Conservation (phyloP, 345 rosid species). For the Lagerstroemia speciosa region DNA sequence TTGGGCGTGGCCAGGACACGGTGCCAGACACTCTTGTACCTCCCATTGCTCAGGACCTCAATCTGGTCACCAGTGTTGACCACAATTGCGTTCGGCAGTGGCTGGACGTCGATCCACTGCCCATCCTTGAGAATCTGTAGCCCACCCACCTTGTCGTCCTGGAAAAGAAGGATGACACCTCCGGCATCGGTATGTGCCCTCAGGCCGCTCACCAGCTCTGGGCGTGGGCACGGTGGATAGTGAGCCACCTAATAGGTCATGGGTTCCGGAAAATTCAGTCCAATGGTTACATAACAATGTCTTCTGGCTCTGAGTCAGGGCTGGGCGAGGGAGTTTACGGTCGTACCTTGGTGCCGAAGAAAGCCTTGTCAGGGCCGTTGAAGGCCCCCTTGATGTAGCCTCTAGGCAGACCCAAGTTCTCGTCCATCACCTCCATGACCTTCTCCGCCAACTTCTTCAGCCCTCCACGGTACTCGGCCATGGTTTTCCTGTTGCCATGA, state of each 20-base stretch:
- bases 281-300: not conserved
- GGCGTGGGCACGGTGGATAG: constrained; percentile 89
- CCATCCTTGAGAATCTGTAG: constrained; percentile 79
- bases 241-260: constrained; percentile 41
- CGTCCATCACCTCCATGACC: constrained; percentile 82
- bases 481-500: constrained; percentile 43
- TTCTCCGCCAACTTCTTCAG: constrained; percentile 59
- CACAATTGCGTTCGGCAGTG: constrained; percentile 52
- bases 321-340: constrained; percentile 3
- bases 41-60: constrained; percentile 82
- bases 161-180: constrained; percentile 76
- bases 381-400: constrained; percentile 58
- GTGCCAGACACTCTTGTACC: constrained; percentile 89
- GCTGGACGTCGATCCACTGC: constrained; percentile 87
- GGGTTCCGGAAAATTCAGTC: not conserved
- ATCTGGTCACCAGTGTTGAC: constrained; percentile 92
- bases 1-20: constrained; percentile 40
- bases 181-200: constrained; percentile 96
- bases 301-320: not conserved
- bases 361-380: constrained; percentile 17
- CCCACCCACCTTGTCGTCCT: constrained; percentile 72
- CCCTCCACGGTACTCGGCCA: constrained; percentile 63
- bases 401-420: constrained; percentile 58
- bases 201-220: constrained; percentile 60
- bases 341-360: constrained; percentile 14